A percentile compares a stretch with the other conserved stretches of the same genome.
Evolutionary conservation across 345 rosid species (phyloP).

Genomic region (rapeseed (Brassica napus)): DNA sequence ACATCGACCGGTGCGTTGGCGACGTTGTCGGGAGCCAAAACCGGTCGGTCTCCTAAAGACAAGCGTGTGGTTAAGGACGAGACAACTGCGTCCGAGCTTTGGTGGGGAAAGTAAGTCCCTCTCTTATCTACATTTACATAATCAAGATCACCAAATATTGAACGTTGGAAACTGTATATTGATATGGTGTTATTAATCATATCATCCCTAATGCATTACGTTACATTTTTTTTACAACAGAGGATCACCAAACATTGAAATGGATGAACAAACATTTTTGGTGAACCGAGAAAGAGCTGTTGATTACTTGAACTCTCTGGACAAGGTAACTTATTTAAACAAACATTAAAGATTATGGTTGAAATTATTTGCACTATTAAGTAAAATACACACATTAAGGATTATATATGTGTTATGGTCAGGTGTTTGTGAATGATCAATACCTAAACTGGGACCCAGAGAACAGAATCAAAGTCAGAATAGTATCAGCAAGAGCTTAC

Average conservation of each 20-base stretch:
- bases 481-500: conserved; percentile 96
- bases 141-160: background rate
- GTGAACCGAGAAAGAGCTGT: conserved; percentile 98
- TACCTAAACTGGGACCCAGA: conserved; percentile 89
- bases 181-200: background rate
- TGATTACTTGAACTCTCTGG: conserved; percentile 94
- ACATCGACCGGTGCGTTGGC: conserved; percentile 83
- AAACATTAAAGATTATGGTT: background rate
- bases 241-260: conserved; percentile 98
- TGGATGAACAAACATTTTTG: conserved; percentile 96
- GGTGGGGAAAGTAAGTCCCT: conserved; percentile 93
- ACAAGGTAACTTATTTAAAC: conserved; percentile 55
- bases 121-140: background rate
- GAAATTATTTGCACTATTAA: background rate
- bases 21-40: conserved; percentile 89
- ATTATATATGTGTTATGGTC: background rate
- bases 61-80: conserved; percentile 91
- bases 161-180: background rate
- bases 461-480: conserved; percentile 88
- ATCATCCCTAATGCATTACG: background rate
- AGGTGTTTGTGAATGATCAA: conserved; percentile 97
- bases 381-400: background rate
- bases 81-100: conserved; percentile 59
- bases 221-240: conserved; percentile 36
- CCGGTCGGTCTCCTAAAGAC: conserved; percentile 86